These are phyloP conservation scores for Cyberlindnera petersonii DNA, from an alignment of 805 yeast genomes.

Conservation along the genomic window DNA sequence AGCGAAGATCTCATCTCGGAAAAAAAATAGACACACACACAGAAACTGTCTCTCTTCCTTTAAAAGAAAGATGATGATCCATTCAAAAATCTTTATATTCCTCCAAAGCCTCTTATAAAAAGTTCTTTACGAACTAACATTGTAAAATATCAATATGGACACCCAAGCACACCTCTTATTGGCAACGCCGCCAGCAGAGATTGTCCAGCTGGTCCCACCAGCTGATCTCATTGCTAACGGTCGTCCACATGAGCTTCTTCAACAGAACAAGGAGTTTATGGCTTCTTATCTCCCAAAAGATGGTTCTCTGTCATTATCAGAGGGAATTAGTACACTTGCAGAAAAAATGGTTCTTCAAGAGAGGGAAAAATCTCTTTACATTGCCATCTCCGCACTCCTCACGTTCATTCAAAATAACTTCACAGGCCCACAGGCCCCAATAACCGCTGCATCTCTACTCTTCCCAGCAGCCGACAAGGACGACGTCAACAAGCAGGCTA, in stretches of 20 bases:
- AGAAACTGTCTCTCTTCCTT: too few species aligned
- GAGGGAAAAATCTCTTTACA: conserved; percentile 13
- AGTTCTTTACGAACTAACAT: too few species aligned
- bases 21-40: background rate
- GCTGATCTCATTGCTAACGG: conserved; percentile 5
- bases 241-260: conserved; percentile 11
- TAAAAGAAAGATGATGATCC: too few species aligned
- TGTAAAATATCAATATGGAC: too few species aligned
- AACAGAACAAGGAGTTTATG: conserved; percentile 1
- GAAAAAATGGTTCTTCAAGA: conserved; percentile 3
- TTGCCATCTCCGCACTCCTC: conserved; percentile 59
- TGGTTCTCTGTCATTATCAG: conserved; percentile 6
- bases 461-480: conserved; percentile 13
- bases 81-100: too few species aligned
- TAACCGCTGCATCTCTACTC: conserved; percentile 32
- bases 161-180: conserved; percentile 13
- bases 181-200: conserved; percentile 13
- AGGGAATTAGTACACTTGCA: conserved; percentile 8
- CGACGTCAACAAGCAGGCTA: conserved; percentile 24
- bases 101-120: too few species aligned
- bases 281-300: conserved; percentile 5
- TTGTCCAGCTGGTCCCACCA: conserved; percentile 7
- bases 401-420: conserved; percentile 70
- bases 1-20: too few species aligned
- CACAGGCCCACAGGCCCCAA: conserved; percentile 71